Base-by-base conservation (phyloP, 768 basidiomycete species). In the Podaxis sp. region DNA sequence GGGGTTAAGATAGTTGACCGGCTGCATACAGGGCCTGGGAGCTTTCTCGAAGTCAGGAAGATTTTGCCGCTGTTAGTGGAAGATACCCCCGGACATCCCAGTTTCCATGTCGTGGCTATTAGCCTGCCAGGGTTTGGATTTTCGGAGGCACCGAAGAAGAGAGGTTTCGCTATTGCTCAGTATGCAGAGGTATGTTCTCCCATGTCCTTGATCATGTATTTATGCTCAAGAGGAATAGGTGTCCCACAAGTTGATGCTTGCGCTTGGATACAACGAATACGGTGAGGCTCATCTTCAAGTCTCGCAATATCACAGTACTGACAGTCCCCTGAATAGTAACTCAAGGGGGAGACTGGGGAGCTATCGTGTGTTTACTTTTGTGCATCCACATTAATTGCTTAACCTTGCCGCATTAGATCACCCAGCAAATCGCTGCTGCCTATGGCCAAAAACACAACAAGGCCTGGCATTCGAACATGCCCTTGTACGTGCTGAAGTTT, bases 111-210 rank as follows among this genome's bases (percentile, higher is more conserved):
- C 22, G 85, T 90, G 0, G 83, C 82, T 0, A 65, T 81, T 6
- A 83, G 85, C 65, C 66, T 89, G 2, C 87, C 88, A 12, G 85
- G 84, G 0, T 89, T 71, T 71, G 88, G 85, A 0, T 88, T 88
- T 69, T 87, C 87, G 0, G 76, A 83, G 12, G 83, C 78, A 1
- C 80, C 83, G 3, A 77, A 67, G 46, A 84, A 81, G 66, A 76
- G 75, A 65, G 85, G 83, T 1, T 87, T 87, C 58, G 65, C 62
- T 2, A 29, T 72, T 1, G 38, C 68, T 1, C 83, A 87, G 59
- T 84, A 80, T 53, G 85, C 85, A 1, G 84, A 88, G 73, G 86
- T 82, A 49, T 12, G 65, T 59, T 29, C 17, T 15, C 24, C 57
- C 12, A 27, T 13, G 49, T 13, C 22, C 22, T 37, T 11, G n/a